Conservation (phyloP, 2,329 filamentous ascomycete genomes). For the Daldinia eschscholtzii region DNA sequence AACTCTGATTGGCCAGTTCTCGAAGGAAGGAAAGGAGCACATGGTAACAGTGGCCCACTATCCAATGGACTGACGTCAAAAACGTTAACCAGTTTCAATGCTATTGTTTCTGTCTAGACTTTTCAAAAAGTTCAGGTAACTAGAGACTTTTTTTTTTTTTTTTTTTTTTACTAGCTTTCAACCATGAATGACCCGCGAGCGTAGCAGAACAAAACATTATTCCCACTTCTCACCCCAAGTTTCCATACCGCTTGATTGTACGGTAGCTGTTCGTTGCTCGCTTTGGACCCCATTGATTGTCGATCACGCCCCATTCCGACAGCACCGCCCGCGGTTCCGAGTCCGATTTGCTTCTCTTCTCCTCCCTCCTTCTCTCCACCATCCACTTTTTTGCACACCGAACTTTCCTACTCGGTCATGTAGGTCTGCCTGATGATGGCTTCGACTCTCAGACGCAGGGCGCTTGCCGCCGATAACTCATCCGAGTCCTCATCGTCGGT, state of each 20-base stretch:
- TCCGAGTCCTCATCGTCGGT: constrained; percentile 50
- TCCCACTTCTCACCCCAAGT: neutral
- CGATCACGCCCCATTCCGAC: constrained; percentile 20
- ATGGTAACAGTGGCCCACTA: constrained; percentile 22
- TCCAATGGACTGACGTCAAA: constrained; percentile 38
- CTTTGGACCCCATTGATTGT: constrained; percentile 19
- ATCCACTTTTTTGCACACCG: constrained; percentile 13
- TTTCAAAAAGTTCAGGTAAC: constrained; percentile 25
- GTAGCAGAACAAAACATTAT: neutral
- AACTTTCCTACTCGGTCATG: constrained; percentile 44
- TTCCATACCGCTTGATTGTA: constrained; percentile 13
- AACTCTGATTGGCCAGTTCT: constrained; percentile 11
- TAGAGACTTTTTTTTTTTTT: neutral
- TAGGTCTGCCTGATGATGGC: constrained; percentile 47
- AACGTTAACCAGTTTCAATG: constrained; percentile 31
- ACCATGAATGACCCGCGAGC: constrained; percentile 14
- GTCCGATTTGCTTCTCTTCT: constrained; percentile 22
- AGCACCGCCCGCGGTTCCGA: constrained; percentile 15
- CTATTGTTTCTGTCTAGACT: constrained; percentile 14
- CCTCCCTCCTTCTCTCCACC: constrained; percentile 1
- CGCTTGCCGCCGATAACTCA: constrained; percentile 46
- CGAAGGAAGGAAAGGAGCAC: constrained; percentile 15
- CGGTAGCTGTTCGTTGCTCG: constrained; percentile 26
- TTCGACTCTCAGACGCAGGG: constrained; percentile 51
- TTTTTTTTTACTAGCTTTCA: neutral